Conservation (phyloP, 495 filamentous ascomycete species). For the Hyaloscypha variabilis region DNA sequence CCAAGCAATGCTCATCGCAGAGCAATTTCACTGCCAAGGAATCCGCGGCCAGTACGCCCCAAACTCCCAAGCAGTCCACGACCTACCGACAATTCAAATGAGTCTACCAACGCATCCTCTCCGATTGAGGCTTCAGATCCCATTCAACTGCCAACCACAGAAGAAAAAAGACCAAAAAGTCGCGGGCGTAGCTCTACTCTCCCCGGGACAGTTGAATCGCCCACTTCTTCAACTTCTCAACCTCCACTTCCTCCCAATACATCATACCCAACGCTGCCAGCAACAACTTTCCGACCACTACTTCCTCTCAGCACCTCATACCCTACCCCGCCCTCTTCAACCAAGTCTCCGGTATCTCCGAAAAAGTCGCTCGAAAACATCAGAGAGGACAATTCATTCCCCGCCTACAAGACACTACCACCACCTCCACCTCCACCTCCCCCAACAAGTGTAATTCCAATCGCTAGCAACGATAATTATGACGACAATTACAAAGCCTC, state of each 20-base stretch:
- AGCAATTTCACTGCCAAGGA: background rate
- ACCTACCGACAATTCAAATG: background rate
- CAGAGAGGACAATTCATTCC: background rate
- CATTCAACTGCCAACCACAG: background rate
- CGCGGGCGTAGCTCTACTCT: background rate
- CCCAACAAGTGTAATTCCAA: background rate
- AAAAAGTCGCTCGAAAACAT: background rate
- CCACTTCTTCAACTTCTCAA: background rate
- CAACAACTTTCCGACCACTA: background rate
- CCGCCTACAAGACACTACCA: background rate
- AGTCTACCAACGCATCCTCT: background rate
- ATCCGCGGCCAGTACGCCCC: background rate
- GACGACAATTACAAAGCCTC: background rate
- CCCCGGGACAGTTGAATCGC: background rate
- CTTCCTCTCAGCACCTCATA: background rate
- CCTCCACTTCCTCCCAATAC: background rate
- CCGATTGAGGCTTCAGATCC: background rate
- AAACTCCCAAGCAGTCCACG: background rate
- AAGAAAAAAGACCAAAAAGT: background rate
- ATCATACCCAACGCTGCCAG: background rate
- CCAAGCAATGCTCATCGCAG: background rate
- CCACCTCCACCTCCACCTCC: background rate
- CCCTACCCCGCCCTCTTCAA: slow-evolving; percentile 1
- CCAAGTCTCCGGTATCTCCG: background rate
- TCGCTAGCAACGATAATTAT: background rate